Evolutionary conservation across 805 yeast genomes (phyloP).

Genomic region (Naumovozyma baii): DNA sequence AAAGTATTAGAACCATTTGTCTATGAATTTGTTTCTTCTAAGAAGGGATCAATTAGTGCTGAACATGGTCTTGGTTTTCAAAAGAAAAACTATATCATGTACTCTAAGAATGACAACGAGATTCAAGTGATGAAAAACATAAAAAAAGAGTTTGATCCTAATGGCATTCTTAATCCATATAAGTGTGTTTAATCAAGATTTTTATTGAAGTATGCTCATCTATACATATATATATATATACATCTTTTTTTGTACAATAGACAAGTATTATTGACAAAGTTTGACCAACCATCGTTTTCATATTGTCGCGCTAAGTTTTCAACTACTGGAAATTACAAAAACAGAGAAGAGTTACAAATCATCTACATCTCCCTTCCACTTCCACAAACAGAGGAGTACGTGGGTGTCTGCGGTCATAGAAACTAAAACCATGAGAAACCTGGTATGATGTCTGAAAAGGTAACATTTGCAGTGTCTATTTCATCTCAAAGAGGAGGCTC

Average conservation of each 20-base stretch:
- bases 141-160: slow-evolving; percentile 81
- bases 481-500: slow-evolving; percentile 14
- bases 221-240: too few relatives aligned
- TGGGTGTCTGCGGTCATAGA: too few relatives aligned
- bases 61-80: slow-evolving; percentile 98
- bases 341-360: too few relatives aligned
- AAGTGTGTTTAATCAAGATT: slow-evolving; percentile 60
- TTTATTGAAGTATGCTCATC: too few relatives aligned
- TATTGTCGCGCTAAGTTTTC: too few relatives aligned
- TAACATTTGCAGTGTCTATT: slow-evolving; percentile 17
- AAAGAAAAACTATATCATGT: slow-evolving; percentile 80
- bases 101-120: slow-evolving; percentile 67
- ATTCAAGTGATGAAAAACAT: slow-evolving; percentile 66
- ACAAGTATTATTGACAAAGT: too few relatives aligned
- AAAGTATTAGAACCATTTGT: slow-evolving; percentile 83
- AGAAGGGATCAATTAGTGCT: slow-evolving; percentile 84
- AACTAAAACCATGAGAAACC: too few relatives aligned
- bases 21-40: slow-evolving; percentile 70
- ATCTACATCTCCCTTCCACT: too few relatives aligned
- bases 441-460: slow-evolving; percentile 1
- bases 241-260: too few relatives aligned
- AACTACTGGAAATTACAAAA: too few relatives aligned
- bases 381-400: too few relatives aligned
- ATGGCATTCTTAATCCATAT: slow-evolving; percentile 87
- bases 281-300: too few relatives aligned